Base-by-base conservation (phyloP, 1,284 basidiomycete species). In the Rhodotorula sp. region DNA sequence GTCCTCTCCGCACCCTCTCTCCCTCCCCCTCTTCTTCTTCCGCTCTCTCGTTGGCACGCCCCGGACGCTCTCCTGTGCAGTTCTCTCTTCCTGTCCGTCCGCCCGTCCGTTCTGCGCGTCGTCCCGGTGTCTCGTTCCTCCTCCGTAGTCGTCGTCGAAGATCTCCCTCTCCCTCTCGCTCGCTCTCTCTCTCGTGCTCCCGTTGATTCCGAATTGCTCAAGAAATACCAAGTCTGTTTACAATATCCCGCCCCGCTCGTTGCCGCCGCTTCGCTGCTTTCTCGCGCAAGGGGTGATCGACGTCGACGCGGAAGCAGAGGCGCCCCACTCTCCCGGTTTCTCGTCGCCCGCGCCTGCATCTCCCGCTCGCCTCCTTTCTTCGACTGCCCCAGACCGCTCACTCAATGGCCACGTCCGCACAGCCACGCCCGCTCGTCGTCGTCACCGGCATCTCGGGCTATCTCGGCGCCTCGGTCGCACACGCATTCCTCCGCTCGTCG, bases 401-500 rank as follows among this genome's bases (percentile, higher is more conserved):
- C 50, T 27, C 34, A 3, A 13, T 64, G 27, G 27, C 19, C 41
- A 13, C 41, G 41, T 55, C 44, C 1, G 25, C 21, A 41, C 48
- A 21, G 21, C 49, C 21, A n/a, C 23, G 49, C 23, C 63, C 54
- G 16, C 54, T 64, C 54, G 63, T 64, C 1, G 27, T 64, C 27
- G 34, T 64, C 34, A 57, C 54, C 7, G 63, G 63, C 54, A 27
- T 56, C 13, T 48, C 27, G 19, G 67, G 67, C 57, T 69, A 54
- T 25, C 17, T 64, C 53, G 67, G 57, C 46, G 61, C 61, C 8
- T 41, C 50, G 13, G 42, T 53, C 48, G 64, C 65, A 0, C 23
- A 63, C 55, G 48, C 19, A 3, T 63, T 66, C 42, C 48, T 71
- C 34, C 50, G 50, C 14, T 53, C 52, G 9, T 58, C 62, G 23